phyloP scores from a whole-genome alignment of 1,284 basidiomycete species.

The Tilletia horrida region DNA sequence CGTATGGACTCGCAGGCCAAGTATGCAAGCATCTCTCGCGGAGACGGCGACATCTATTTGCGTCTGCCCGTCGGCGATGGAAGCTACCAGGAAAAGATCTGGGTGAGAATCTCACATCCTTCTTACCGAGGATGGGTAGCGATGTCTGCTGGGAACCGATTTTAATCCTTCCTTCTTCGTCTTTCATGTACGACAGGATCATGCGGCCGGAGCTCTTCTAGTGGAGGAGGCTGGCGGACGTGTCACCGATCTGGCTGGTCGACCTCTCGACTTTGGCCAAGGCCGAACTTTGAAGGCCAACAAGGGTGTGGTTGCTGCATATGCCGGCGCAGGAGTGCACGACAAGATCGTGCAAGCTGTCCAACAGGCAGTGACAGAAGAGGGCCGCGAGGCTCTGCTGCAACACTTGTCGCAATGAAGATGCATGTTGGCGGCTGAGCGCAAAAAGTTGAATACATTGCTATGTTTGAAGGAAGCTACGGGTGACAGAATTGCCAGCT shows the following conservation, averaged over 20 bases:
- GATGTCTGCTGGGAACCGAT: neutral
- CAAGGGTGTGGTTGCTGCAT: slow-evolving; percentile 77
- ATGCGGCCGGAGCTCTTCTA: slow-evolving; percentile 80
- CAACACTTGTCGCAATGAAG: neutral
- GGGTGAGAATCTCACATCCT: slow-evolving; percentile 60
- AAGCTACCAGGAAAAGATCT: slow-evolving; percentile 83
- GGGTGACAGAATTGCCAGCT: no score
- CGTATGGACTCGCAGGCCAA: slow-evolving; percentile 98
- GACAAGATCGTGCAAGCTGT: slow-evolving; percentile 71
- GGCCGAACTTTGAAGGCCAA: slow-evolving; percentile 83
- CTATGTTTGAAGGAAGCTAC: no score
- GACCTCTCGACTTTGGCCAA: slow-evolving; percentile 76
- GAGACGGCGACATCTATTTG: slow-evolving; percentile 84
- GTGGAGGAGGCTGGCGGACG: slow-evolving; percentile 85
- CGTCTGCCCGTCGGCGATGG: slow-evolving; percentile 78
- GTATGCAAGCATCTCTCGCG: slow-evolving; percentile 81
- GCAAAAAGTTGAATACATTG: no score
- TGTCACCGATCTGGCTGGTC: slow-evolving; percentile 77
- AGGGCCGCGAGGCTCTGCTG: slow-evolving; percentile 39
- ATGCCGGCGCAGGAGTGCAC: slow-evolving; percentile 64
- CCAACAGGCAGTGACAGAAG: slow-evolving; percentile 64
- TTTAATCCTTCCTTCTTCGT: neutral
- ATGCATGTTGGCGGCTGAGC: no score
- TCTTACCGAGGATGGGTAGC: neutral
- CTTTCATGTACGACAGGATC: slow-evolving; percentile 64